phyloP scores from a whole-genome alignment of 2,329 filamentous ascomycete species.

The Sporothrix sp. region DNA sequence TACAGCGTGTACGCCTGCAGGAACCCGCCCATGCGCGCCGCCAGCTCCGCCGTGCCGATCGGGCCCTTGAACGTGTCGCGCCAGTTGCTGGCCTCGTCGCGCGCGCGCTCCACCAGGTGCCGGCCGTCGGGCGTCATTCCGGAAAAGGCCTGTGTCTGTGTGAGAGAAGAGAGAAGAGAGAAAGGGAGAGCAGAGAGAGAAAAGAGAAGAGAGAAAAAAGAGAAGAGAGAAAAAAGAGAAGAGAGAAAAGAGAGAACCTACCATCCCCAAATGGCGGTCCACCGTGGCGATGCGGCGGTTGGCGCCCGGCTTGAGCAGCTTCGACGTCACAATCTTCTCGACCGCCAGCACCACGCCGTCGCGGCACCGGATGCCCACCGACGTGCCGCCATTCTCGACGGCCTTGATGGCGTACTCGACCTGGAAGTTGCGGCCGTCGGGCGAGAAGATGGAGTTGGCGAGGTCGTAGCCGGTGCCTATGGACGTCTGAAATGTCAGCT shows the following conservation, averaged over 20 bases:
- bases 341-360: conserved; percentile 92
- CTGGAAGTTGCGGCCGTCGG: conserved; percentile 97
- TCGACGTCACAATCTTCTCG: conserved; percentile 93
- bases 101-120: conserved; percentile 88
- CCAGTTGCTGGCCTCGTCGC: conserved; percentile 88
- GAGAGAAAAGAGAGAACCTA: conserved; percentile 58
- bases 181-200: too few species aligned
- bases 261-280: conserved; percentile 84
- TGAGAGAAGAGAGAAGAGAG: neutral
- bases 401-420: conserved; percentile 98
- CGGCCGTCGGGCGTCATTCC: conserved; percentile 90
- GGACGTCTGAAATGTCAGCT: conserved; percentile 59
- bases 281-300: conserved; percentile 97
- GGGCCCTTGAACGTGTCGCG: conserved; percentile 89
- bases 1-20: conserved; percentile 97
- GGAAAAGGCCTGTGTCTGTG: conserved; percentile 93
- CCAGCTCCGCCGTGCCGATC: conserved; percentile 79
- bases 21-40: conserved; percentile 88
- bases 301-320: conserved; percentile 85
- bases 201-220: conserved; percentile 44
- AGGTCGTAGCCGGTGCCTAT: conserved; percentile 99
- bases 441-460: conserved; percentile 98
- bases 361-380: conserved; percentile 92
- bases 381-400: conserved; percentile 94
- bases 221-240: neutral